A percentile compares a stretch with the other conserved stretches of the same genome.
Evolutionary conservation across 208 protist genomes (phyloP).

Genomic region (Crithidia fasciculata): DNA sequence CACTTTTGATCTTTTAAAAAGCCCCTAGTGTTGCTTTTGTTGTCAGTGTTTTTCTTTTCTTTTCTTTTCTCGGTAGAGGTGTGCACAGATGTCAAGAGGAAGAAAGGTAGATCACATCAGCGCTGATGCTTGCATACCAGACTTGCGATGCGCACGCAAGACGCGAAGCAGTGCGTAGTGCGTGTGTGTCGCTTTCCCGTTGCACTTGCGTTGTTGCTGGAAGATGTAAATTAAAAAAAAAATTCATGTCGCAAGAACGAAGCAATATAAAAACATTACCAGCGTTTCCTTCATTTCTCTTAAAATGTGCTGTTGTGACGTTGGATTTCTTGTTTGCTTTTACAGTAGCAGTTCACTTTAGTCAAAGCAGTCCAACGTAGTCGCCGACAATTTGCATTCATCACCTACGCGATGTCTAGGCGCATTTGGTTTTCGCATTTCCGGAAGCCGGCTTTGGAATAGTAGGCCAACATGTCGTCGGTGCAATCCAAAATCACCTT

Average conservation of each 20-base stretch:
- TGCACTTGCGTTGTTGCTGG: background rate
- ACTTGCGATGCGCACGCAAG: too few species aligned
- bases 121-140: too few species aligned
- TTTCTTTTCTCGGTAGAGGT: too few species aligned
- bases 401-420: slow-evolving; percentile 32
- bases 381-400: too few species aligned
- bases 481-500: slow-evolving; percentile 86
- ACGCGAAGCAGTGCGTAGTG: too few species aligned
- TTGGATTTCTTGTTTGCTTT: background rate
- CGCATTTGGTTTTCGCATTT: slow-evolving; percentile 78
- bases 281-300: background rate
- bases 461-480: slow-evolving; percentile 59
- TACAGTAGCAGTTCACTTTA: background rate
- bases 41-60: too few species aligned
- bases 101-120: too few species aligned
- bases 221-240: background rate
- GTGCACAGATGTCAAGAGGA: too few species aligned
- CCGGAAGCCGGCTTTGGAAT: slow-evolving; percentile 71
- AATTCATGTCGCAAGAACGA: background rate
- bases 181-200: too few species aligned
- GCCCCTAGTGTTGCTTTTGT: too few species aligned
- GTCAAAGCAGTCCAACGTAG: too few species aligned
- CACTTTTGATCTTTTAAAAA: too few species aligned
- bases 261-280: background rate
- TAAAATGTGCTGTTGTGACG: background rate